Base-by-base conservation (phyloP, 495 filamentous ascomycete species). In the Aspergillus nidulans region DNA sequence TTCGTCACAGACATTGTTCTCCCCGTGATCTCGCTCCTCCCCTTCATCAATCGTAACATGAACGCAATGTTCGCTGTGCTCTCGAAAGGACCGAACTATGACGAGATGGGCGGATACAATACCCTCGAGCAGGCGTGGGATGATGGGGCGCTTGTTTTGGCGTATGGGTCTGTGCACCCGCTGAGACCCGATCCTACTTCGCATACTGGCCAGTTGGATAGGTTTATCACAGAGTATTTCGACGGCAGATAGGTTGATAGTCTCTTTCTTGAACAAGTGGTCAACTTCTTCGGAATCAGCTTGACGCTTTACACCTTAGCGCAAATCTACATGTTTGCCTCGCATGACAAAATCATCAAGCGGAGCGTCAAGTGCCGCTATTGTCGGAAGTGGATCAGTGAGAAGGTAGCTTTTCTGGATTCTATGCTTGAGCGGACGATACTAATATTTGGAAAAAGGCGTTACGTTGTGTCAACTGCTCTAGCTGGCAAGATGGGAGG, bases 61-160 rank as follows among this genome's bases (percentile, higher is more conserved):
- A 82, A 86, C 46, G 83, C 87, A 69, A 89, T 89, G 66, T 91
- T 91, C 58, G 82, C 85, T 0, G 80, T 88, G 6, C 63, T 90
- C 42, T 77, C 69, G 18, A 44, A 66, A 4, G 87, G 88, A 0
- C 77, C 80, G 1, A 69, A 82, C 49, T 80, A 74, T 49, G 64
- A 57, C 15, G 9, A 45, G 6, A 64, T 63, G 3, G 45, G 67
- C 25, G 81, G 81, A 10, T 91, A 91, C 63, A 89, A 87, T 57
- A 91, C 87, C 1, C 63, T 87, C 10, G 66, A 81, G 42, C 79
- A 85, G 66, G 88, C 88, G 6, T 74, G 81, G 56, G 77, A 78
- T 12, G 88, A 91, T 64, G 88, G 87, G 6, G 86, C 86, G 3
- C 76, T 89, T 4, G 80, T 89, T 26, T 75, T 88, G 73, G 82